Evolutionary conservation across 768 basidiomycete genomes (phyloP).

Genomic region (Peribolospora kevripleyi): DNA sequence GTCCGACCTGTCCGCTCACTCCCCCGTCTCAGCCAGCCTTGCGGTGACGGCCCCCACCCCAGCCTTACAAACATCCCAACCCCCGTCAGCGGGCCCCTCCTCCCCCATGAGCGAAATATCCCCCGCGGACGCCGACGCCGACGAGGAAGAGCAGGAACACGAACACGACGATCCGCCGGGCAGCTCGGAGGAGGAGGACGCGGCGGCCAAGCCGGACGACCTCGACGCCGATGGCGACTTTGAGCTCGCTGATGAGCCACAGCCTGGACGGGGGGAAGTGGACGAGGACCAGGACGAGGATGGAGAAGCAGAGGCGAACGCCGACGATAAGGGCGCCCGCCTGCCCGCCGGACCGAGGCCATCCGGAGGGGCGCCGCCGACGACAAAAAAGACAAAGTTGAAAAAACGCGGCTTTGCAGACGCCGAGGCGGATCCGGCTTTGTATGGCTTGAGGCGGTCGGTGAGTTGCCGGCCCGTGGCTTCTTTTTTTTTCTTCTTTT

Average conservation of each 20-base stretch:
- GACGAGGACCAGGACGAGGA: constrained; percentile 7
- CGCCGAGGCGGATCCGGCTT: constrained; percentile 11
- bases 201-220: constrained; percentile 1
- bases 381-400: neutral
- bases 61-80: no score
- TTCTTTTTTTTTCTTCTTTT: neutral
- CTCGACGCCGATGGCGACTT: no score
- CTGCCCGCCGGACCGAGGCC: neutral
- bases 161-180: neutral
- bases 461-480: constrained; percentile 5
- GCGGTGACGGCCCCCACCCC: no score
- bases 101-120: neutral
- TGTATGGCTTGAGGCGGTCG: constrained; percentile 16
- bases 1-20: no score
- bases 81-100: no score
- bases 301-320: constrained; percentile 8
- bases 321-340: neutral
- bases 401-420: neutral
- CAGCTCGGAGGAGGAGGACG: constrained; percentile 17
- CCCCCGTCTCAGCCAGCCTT: no score
- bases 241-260: constrained; percentile 2
- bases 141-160: neutral
- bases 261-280: constrained; percentile 13
- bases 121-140: neutral
- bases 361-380: neutral